Evolutionary conservation across 306 rosid species (phyloP).

Genomic region (Alnus glutinosa): DNA sequence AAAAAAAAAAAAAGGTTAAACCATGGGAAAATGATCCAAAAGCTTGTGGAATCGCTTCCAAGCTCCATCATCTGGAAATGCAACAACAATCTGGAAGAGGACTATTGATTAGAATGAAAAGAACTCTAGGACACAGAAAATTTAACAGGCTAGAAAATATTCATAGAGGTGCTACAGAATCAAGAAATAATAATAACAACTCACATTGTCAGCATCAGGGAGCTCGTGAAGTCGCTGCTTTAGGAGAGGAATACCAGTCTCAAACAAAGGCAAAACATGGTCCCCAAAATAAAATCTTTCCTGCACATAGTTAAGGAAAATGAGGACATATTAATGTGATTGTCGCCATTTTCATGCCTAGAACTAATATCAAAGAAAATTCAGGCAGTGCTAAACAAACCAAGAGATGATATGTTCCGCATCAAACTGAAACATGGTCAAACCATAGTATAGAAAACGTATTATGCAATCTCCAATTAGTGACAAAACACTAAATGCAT

Average conservation of each 20-base stretch:
- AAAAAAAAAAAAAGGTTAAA: constrained; percentile 29
- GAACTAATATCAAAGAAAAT: background rate
- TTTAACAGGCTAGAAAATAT: constrained; percentile 11
- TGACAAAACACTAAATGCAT: background rate
- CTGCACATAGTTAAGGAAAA: constrained; percentile 41
- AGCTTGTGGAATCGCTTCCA: constrained; percentile 98
- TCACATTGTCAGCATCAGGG: constrained; percentile 72
- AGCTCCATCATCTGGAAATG: constrained; percentile 98
- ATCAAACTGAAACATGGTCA: background rate
- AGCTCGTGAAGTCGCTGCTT: constrained; percentile 83
- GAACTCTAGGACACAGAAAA: background rate
- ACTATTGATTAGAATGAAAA: constrained; percentile 15
- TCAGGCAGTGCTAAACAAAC: background rate
- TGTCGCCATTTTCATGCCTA: background rate
- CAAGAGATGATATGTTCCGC: background rate
- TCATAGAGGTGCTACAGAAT: background rate
- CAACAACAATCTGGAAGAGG: constrained; percentile 76
- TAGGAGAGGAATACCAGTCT: constrained; percentile 91
- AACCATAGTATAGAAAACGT: background rate
- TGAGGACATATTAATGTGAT: background rate
- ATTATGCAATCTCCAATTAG: background rate
- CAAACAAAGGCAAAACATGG: constrained; percentile 93
- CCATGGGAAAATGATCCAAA: constrained; percentile 74
- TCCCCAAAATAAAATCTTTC: constrained; percentile 98
- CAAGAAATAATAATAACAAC: constrained; percentile 26